Base-by-base conservation (phyloP, 352 stramenopile species). In the Phytophthora pistaciae region DNA sequence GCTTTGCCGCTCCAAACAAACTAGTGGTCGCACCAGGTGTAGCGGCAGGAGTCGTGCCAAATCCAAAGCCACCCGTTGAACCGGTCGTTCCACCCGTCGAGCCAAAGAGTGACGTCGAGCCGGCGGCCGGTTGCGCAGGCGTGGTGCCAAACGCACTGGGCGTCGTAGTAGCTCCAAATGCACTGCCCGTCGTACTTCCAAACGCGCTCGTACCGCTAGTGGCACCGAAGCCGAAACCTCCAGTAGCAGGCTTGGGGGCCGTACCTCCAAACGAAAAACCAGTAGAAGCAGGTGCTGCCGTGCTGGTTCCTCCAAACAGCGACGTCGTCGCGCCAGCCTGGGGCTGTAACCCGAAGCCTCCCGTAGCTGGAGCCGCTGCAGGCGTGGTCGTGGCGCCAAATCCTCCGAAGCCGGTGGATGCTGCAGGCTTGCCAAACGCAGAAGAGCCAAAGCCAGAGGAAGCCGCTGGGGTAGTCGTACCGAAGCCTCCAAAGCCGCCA, bases 401-500 rank as follows among this genome's bases (percentile, higher is more conserved):
- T 1, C 78, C 67, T 25, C 80, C 80, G 20, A 85, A 84, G 0
- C 68, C 75, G 1, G 64, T 56, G 16, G 79, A 77, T 38, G 66
- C 67, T 40, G 75, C 74, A 40, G 77, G 77, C 20, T 87, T 88
- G 2, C 78, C 83, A 49, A 89, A 89, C 21, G 77, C 79, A 3
- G 77, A 78, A 27, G 64, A 61, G 38, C 75, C 79, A 76, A 90
- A 89, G 14, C 75, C 71, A 9, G 79, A 77, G 7, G 74, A 75
- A 23, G 77, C 64, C 16, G 72, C 66, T n/a, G 78, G 63, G 2
- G 77, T 64, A 1, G 82, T 66, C 18, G 75, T 48, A 23, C 83
- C 85, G 57, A 91, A 91, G 10, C 79, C 76, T 55, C 85, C 83
- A 74, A 90, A 90, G 1, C 75, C 81, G 40, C 74, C 53, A 68